These are phyloP conservation scores for Eucalyptus viminalis DNA, from an alignment of 345 rosid species.

Conservation along the genomic window DNA sequence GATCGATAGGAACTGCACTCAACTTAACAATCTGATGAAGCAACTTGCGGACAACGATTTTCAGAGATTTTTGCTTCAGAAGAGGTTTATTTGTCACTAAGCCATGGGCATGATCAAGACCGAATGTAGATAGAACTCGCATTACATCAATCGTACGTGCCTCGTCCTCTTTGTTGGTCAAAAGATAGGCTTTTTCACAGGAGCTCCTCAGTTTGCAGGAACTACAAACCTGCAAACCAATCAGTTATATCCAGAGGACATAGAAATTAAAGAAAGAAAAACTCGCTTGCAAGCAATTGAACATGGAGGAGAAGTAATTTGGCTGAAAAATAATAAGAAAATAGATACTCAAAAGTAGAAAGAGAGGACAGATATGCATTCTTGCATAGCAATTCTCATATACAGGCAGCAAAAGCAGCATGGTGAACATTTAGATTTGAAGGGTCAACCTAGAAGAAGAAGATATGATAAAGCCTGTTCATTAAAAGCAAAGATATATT, in stretches of 20 bases:
- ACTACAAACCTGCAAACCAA: conserved; percentile 74
- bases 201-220: conserved; percentile 84
- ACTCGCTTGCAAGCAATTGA: not conserved
- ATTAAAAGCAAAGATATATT: not conserved
- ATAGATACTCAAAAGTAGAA: not conserved
- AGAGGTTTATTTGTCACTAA: conserved; percentile 47
- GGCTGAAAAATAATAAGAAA: not conserved
- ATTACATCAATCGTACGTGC: conserved; percentile 78
- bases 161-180: conserved; percentile 91
- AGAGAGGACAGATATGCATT: not conserved
- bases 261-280: not conserved
- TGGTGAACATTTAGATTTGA: not conserved
- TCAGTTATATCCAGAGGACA: not conserved
- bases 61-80: conserved; percentile 65
- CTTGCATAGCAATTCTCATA: not conserved
- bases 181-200: conserved; percentile 74
- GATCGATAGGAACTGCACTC: conserved; percentile 88
- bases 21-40: conserved; percentile 81
- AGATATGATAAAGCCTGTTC: not conserved
- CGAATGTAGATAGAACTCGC: conserved; percentile 69
- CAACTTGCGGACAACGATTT: conserved; percentile 75
- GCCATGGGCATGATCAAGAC: conserved; percentile 58
- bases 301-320: not conserved
- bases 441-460: not conserved
- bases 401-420: not conserved